These are phyloP conservation scores for Adansonia madagascariensis DNA, from an alignment of 441 rosid species.

Conservation along the genomic window DNA sequence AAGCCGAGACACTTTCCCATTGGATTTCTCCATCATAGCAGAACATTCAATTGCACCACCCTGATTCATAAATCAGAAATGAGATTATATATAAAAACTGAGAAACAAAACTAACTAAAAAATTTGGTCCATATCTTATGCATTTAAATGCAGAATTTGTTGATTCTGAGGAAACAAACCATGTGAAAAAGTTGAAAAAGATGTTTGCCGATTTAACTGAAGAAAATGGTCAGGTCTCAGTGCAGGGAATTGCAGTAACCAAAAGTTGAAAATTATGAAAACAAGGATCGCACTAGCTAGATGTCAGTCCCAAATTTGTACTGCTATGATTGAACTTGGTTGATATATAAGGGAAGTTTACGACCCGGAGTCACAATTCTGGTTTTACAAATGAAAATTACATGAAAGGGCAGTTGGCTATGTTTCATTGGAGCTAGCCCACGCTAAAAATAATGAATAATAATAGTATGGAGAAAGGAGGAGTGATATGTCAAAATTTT, in stretches of 20 bases:
- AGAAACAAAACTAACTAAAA: constrained; percentile 16
- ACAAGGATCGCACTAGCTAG: constrained; percentile 10
- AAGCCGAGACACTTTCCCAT: constrained; percentile 44
- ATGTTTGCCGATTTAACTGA: background rate
- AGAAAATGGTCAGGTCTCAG: constrained; percentile 16
- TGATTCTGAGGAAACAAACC: constrained; percentile 33
- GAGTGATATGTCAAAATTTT: background rate
- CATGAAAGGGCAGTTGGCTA: constrained; percentile 25
- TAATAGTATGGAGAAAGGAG: background rate
- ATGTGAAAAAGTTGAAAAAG: constrained; percentile 26
- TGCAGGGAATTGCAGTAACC: constrained; percentile 6
- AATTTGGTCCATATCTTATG: background rate
- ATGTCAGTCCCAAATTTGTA: constrained; percentile 10
- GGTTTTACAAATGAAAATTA: constrained; percentile 27
- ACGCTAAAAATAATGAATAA: constrained; percentile 2
- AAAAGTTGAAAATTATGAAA: constrained; percentile 7
- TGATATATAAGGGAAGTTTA: constrained; percentile 25
- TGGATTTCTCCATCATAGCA: constrained; percentile 43
- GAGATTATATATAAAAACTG: constrained; percentile 22
- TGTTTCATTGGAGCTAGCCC: constrained; percentile 19
- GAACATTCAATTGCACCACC: constrained; percentile 46
- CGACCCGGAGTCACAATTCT: background rate
- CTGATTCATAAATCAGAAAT: constrained; percentile 32
- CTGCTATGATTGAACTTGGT: background rate
- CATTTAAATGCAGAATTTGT: constrained; percentile 20